Percentiles rank a stretch among this genome's conserved stretches.
These are phyloP conservation scores for Groenewaldozyma sp. DNA, from an alignment of 1,139 yeast species.

Conservation along the genomic window DNA sequence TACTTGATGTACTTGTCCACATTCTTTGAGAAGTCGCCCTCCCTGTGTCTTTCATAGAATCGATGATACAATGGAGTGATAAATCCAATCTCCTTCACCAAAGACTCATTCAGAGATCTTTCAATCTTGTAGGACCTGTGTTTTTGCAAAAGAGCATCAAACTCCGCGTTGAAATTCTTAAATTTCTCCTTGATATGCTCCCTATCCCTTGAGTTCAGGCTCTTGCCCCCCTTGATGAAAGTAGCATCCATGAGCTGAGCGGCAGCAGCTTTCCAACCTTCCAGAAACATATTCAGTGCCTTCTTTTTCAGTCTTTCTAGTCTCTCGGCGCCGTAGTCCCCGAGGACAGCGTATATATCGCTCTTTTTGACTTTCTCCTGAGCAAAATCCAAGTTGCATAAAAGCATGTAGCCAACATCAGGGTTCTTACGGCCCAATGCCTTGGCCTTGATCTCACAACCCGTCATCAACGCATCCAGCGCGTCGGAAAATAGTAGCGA, in stretches of 20 bases:
- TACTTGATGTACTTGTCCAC: conserved; percentile 65
- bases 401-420: conserved; percentile 56
- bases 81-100: conserved; percentile 60
- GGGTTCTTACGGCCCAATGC: conserved; percentile 28
- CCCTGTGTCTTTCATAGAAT: conserved; percentile 65
- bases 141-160: conserved; percentile 60
- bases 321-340: conserved; percentile 56
- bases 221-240: conserved; percentile 19
- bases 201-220: conserved; percentile 48
- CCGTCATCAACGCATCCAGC: conserved; percentile 60
- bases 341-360: conserved; percentile 47
- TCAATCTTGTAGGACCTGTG: conserved; percentile 63
- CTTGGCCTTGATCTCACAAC: conserved; percentile 48
- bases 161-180: conserved; percentile 69
- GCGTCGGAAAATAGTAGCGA: conserved; percentile 65
- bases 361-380: conserved; percentile 66
- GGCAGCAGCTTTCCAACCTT: conserved; percentile 79
- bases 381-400: conserved; percentile 62
- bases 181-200: conserved; percentile 83
- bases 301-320: conserved; percentile 63
- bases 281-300: conserved; percentile 64
- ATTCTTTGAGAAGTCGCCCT: conserved; percentile 66
- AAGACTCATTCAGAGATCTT: conserved; percentile 47
- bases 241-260: conserved; percentile 50
- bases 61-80: conserved; percentile 78